Conservation (phyloP, 2,329 filamentous ascomycete genomes). For the Blastomyces parvus region DNA sequence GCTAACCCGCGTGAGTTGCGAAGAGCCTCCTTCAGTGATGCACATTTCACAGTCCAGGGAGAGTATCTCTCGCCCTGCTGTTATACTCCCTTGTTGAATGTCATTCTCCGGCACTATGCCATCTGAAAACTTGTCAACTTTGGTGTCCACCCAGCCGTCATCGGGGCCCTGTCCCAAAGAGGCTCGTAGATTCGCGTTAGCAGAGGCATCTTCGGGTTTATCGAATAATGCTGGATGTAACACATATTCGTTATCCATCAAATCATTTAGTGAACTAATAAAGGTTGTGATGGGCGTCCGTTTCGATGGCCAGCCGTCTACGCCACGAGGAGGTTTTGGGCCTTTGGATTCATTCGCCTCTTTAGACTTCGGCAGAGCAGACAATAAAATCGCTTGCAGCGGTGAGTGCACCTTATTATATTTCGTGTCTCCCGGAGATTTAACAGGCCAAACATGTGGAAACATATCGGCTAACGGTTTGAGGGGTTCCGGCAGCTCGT, state of each 20-base stretch:
- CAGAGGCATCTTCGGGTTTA: conserved; percentile 46
- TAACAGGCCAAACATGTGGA: conserved; percentile 77
- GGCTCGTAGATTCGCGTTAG: conserved; percentile 46
- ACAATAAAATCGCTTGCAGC: conserved; percentile 70
- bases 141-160: conserved; percentile 75
- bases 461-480: conserved; percentile 73
- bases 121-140: conserved; percentile 56
- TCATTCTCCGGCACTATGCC: conserved; percentile 58
- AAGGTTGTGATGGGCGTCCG: conserved; percentile 76
- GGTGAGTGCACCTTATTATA: conserved; percentile 77
- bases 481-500: conserved; percentile 41
- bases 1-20: conserved; percentile 81
- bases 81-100: conserved; percentile 72
- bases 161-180: conserved; percentile 39
- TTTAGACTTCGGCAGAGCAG: conserved; percentile 58
- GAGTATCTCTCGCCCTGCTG: conserved; percentile 66
- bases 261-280: conserved; percentile 60
- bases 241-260: conserved; percentile 73
- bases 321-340: conserved; percentile 53
- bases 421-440: conserved; percentile 75
- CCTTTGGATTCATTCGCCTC: conserved; percentile 48
- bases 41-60: conserved; percentile 98
- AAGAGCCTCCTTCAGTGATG: conserved; percentile 67
- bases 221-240: conserved; percentile 68
- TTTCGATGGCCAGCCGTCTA: conserved; percentile 60